phyloP scores from a whole-genome alignment of 306 rosid species.

The Argentina anserina region DNA sequence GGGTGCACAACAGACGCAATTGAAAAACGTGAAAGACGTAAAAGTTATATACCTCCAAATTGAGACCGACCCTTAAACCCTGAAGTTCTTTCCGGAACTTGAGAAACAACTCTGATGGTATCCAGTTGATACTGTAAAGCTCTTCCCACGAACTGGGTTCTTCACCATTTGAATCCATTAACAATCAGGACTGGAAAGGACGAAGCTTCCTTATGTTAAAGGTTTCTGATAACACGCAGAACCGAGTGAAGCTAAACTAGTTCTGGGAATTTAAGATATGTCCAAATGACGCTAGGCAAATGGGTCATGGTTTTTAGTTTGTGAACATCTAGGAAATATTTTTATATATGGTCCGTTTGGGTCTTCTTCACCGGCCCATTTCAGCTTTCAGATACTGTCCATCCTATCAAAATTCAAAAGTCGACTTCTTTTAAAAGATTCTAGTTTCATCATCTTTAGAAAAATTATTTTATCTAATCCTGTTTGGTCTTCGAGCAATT shows the following conservation, averaged over 20 bases:
- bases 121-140: constrained; percentile 53
- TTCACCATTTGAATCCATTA: constrained; percentile 55
- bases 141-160: constrained; percentile 79
- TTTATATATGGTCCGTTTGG: not conserved
- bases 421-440: too few relatives aligned
- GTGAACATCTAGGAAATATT: not conserved
- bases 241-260: not conserved
- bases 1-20: not conserved
- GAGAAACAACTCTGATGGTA: constrained; percentile 75
- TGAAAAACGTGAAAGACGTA: not conserved
- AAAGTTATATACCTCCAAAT: constrained; percentile 58
- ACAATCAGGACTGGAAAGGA: constrained; percentile 3
- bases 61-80: constrained; percentile 76
- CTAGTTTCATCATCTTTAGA: too few relatives aligned
- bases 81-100: constrained; percentile 80
- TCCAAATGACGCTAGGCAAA: not conserved
- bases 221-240: not conserved
- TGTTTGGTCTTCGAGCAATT: too few relatives aligned
- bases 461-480: too few relatives aligned
- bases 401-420: too few relatives aligned
- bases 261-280: not conserved
- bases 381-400: too few relatives aligned
- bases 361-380: not conserved
- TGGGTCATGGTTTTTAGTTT: not conserved
- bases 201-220: not conserved